Base-by-base conservation (phyloP, 257 asterid genomes). In the Thymus mandschuricus region DNA sequence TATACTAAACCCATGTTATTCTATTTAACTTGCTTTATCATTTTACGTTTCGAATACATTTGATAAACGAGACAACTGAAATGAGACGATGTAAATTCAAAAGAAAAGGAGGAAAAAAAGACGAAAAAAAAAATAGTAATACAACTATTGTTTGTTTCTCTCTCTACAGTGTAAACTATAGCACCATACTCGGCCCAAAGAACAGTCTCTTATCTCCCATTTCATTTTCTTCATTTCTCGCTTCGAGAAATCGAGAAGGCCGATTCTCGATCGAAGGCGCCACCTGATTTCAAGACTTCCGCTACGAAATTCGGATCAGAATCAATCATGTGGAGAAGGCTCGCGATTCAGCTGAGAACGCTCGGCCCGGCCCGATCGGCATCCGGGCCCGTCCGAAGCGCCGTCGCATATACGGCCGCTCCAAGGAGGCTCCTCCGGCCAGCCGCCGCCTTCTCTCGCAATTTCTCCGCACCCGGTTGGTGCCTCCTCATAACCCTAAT, bases 261-360 rank as follows among this genome's bases (percentile, higher is more conserved):
- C 6, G 48, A 29, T 65, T 48, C 33, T 45, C 50, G 12, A 60
- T 40, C 46, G 8, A 63, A 65, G 41, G 71, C 77, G 77, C 65
- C 38, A 31, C 72, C 76, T 60, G 73, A 75, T 70, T 69, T 43
- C 63, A 65, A 38, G 54, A 73, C 46, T 27, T 41, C 60, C 40
- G 29, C 15, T 72, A 50, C 29, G 1, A 15, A 48, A 34, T 56
- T 62, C 49, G 44, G 54, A 67, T 70, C 70, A 48, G 41, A 78
- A 80, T 50, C 84, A 85, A 80, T 50, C 84, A 85, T 82, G 87
- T 82, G 84, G 87, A 78, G 84, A 78, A 82, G 82, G 73, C 67
- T 80, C 43, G 33, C 70, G 12, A 35, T 62, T 60, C 86, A 76
- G 46, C 77, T 80, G 8, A 81, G 82, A 31, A 52, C 77, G 12